Conservation (phyloP, 1,284 basidiomycete genomes). For the Inonotus obliquus region DNA sequence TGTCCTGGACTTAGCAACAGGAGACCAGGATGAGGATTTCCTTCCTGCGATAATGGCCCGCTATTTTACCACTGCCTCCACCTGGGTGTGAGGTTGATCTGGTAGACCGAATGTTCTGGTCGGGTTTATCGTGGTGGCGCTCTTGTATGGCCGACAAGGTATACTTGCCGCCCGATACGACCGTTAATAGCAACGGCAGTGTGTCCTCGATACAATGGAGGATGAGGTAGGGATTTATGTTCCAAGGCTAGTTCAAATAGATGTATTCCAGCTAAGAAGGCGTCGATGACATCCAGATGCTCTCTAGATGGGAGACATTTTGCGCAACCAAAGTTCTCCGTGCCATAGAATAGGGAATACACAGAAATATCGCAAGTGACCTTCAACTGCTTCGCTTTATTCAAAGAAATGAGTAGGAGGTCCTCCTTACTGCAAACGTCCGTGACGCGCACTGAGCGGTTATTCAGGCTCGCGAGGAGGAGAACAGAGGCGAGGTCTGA, state of each 20-base stretch:
- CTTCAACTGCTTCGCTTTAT: no score
- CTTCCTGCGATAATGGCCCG: no score
- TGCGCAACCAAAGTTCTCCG: no score
- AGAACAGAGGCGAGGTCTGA: constrained; percentile 93
- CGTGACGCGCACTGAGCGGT: constrained; percentile 89
- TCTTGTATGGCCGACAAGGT: constrained; percentile 80
- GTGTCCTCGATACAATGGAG: constrained; percentile 79
- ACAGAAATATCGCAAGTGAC: no score
- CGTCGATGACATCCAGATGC: no score
- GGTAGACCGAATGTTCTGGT: no score
- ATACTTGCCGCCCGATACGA: constrained; percentile 77
- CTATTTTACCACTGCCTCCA: no score
- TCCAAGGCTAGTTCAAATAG: constrained; percentile 78
- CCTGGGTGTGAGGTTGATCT: no score
- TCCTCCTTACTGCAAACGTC: constrained; percentile 89
- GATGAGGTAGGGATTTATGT: constrained; percentile 64
- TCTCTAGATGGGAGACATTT: no score
- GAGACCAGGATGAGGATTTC: no score
- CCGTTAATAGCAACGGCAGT: constrained; percentile 86
- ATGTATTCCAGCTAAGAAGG: constrained; percentile 78
- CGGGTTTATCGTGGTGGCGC: constrained; percentile 89
- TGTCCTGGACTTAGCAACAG: no score
- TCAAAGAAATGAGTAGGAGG: constrained; percentile 84
- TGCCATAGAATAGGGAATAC: no score
- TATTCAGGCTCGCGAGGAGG: constrained; percentile 89